A percentile compares a stretch with the other conserved stretches of the same genome.
Evolutionary conservation across 345 rosid species (phyloP).

Genomic region (Camelina hispida): DNA sequence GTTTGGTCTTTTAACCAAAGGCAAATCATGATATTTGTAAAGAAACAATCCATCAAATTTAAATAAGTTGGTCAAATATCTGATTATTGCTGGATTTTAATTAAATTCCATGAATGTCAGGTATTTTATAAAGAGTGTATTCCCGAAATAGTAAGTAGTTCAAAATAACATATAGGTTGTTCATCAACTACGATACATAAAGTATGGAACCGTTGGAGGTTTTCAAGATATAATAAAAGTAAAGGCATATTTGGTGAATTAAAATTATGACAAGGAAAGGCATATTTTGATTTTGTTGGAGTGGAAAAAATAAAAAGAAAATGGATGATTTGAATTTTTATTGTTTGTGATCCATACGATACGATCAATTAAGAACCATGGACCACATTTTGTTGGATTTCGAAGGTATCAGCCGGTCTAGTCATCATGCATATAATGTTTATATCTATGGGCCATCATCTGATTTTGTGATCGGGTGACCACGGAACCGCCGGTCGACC

Average conservation of each 20-base stretch:
- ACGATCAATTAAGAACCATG: neutral
- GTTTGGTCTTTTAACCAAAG: neutral
- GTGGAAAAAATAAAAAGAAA: neutral
- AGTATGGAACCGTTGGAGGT: neutral
- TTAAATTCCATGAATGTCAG: neutral
- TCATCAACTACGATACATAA: no score
- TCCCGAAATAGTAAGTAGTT: neutral
- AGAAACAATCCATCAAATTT: neutral
- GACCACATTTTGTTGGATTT: slow-evolving; percentile 20
- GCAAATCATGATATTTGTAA: slow-evolving; percentile 13
- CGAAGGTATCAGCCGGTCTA: slow-evolving; percentile 6
- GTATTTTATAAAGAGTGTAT: neutral
- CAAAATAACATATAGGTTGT: no score
- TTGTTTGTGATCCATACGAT: slow-evolving; percentile 1
- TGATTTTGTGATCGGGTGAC: slow-evolving; percentile 15
- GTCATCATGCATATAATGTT: neutral
- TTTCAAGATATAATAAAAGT: neutral
- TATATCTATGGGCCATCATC: slow-evolving; percentile 22
- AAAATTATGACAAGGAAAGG: neutral
- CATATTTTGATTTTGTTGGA: neutral
- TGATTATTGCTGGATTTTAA: neutral
- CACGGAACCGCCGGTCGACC: slow-evolving; percentile 2
- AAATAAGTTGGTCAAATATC: neutral
- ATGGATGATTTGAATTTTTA: slow-evolving; percentile 7
- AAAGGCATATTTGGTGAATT: neutral